Percentiles rank a stretch among this genome's conserved stretches.
phyloP scores from a whole-genome alignment of 345 rosid genomes.

The Camelina hispida region DNA sequence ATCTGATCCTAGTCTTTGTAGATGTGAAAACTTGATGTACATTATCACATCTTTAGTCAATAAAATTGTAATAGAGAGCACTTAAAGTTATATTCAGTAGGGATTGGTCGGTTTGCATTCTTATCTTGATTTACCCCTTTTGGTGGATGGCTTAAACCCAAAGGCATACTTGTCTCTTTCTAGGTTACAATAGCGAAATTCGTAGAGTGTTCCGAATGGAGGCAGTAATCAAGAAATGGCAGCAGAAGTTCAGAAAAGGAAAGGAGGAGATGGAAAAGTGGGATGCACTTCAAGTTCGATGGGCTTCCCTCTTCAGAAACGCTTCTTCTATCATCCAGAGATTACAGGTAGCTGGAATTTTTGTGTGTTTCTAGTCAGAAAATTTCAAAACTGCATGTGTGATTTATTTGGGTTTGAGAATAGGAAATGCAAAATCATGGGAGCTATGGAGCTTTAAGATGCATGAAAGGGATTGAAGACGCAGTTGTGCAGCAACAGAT shows the following conservation, averaged over 20 bases:
- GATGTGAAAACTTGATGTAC: constrained; percentile 2
- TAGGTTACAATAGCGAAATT: constrained; percentile 7
- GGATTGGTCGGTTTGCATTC: not conserved
- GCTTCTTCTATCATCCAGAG: constrained; percentile 76
- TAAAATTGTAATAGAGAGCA: constrained; percentile 16
- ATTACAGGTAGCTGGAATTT: constrained; percentile 51
- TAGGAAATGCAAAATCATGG: constrained; percentile 61
- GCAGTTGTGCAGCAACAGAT: constrained; percentile 71
- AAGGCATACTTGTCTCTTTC: constrained; percentile 17
- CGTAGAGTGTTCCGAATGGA: constrained; percentile 56
- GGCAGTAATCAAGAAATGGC: constrained; percentile 66
- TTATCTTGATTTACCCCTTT: not conserved
- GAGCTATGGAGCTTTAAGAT: constrained; percentile 60
- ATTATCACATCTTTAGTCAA: constrained; percentile 7
- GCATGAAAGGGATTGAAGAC: constrained; percentile 57
- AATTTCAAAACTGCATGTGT: constrained; percentile 10
- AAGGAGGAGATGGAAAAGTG: constrained; percentile 69
- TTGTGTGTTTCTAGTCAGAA: not conserved
- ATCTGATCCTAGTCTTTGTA: not conserved
- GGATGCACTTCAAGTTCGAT: constrained; percentile 69
- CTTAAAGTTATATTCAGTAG: constrained; percentile 3
- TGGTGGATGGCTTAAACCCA: constrained; percentile 16
- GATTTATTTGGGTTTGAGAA: not conserved
- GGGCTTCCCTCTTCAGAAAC: constrained; percentile 62
- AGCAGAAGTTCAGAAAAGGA: constrained; percentile 62